phyloP scores from a whole-genome alignment of 2,329 filamentous ascomycete species.

The Epichloe gansuensis region DNA sequence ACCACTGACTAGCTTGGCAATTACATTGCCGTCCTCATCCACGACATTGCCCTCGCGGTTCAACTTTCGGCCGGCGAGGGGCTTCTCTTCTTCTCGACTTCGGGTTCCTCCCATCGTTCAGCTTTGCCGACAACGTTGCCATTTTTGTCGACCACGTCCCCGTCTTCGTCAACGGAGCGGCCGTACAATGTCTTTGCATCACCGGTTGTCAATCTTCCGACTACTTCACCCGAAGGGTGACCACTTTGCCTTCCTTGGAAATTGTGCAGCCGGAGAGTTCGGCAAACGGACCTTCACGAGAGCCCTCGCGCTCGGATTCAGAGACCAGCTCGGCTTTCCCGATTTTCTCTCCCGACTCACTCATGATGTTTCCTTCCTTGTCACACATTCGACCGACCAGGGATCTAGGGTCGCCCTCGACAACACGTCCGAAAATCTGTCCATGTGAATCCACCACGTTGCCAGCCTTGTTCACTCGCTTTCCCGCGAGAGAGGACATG shows the following conservation, averaged over 20 bases:
- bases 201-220: constrained; percentile 59
- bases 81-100: constrained; percentile 32
- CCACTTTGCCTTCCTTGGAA: constrained; percentile 49
- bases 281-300: constrained; percentile 56
- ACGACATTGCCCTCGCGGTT: constrained; percentile 48
- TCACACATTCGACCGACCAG: constrained; percentile 59
- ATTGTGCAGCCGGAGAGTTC: constrained; percentile 54
- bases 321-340: constrained; percentile 57
- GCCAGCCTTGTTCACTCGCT: constrained; percentile 60
- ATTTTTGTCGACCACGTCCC: constrained; percentile 70
- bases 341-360: constrained; percentile 59
- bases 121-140: constrained; percentile 46
- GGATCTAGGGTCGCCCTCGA: constrained; percentile 53
- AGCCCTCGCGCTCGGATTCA: constrained; percentile 50
- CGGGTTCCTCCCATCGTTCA: constrained; percentile 46
- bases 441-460: constrained; percentile 44
- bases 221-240: constrained; percentile 26
- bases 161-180: constrained; percentile 66
- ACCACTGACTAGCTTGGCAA: constrained; percentile 59
- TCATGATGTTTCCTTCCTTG: constrained; percentile 58
- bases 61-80: constrained; percentile 40
- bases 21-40: constrained; percentile 45
- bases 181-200: constrained; percentile 63
- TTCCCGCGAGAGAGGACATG: constrained; percentile 52
- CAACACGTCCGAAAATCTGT: constrained; percentile 48